Conservation (phyloP, 768 basidiomycete genomes). For the Lactifluus subvellereus region DNA sequence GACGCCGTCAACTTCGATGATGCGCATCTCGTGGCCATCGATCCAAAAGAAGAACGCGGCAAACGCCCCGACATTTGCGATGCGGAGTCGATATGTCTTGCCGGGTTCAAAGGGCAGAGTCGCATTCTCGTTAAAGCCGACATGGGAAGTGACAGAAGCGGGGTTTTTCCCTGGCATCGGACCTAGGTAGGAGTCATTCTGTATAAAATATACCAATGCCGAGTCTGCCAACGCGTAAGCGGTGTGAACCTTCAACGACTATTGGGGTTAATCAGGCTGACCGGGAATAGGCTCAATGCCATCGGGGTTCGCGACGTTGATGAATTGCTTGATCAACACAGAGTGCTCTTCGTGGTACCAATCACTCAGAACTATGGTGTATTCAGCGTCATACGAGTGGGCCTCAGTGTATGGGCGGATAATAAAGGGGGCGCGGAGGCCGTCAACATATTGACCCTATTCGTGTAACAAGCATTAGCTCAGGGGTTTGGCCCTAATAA, state of each 20-base stretch:
- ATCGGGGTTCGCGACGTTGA: conserved; percentile 68
- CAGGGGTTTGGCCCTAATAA: no score
- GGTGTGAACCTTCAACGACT: neutral
- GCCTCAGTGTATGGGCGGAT: conserved; percentile 63
- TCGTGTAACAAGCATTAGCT: neutral
- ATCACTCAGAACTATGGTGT: conserved; percentile 77
- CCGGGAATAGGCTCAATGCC: conserved; percentile 89
- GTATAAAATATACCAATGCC: conserved; percentile 76
- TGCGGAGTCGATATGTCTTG: conserved; percentile 82
- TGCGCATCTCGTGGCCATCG: conserved; percentile 78
- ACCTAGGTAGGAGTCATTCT: conserved; percentile 64
- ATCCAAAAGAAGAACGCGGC: conserved; percentile 81
- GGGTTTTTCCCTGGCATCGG: conserved; percentile 46
- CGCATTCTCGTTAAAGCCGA: conserved; percentile 85
- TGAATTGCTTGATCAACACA: conserved; percentile 56
- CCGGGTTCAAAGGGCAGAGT: conserved; percentile 80
- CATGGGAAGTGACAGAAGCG: conserved; percentile 45
- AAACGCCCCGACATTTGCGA: conserved; percentile 80
- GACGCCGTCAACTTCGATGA: conserved; percentile 83
- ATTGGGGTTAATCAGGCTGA: conserved; percentile 29
- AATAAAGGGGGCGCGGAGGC: conserved; percentile 80
- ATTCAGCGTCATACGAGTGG: conserved; percentile 83
- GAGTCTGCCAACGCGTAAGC: conserved; percentile 45
- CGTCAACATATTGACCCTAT: conserved; percentile 88
- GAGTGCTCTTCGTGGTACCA: conserved; percentile 86